Conservation (phyloP, 2,329 filamentous ascomycete species). For the Myriosclerotinia curreyana region DNA sequence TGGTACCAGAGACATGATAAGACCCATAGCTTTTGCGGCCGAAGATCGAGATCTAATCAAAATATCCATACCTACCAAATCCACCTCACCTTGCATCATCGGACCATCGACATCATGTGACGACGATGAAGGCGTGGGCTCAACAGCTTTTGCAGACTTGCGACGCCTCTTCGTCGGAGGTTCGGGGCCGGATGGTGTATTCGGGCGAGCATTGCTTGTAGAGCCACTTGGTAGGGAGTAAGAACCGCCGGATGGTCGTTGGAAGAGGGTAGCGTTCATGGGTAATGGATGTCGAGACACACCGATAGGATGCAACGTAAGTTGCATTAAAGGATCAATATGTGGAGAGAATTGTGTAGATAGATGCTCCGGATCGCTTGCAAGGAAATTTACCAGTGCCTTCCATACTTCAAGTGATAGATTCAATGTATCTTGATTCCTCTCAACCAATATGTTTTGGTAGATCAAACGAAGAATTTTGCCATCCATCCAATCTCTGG, state of each 20-base stretch:
- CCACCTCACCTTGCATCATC: constrained; percentile 96
- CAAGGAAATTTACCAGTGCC: constrained; percentile 68
- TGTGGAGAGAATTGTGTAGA: constrained; percentile 71
- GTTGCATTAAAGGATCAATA: constrained; percentile 74
- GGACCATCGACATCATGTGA: constrained; percentile 95
- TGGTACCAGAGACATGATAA: constrained; percentile 77
- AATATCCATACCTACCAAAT: constrained; percentile 84
- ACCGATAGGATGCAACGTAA: constrained; percentile 88
- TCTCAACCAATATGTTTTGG: constrained; percentile 92
- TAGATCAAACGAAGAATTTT: constrained; percentile 85
- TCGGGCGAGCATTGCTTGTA: constrained; percentile 42
- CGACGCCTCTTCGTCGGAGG: constrained; percentile 71
- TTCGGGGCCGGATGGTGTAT: constrained; percentile 45
- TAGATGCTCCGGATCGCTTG: constrained; percentile 59
- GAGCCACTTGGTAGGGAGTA: constrained; percentile 59
- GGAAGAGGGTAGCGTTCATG: constrained; percentile 86
- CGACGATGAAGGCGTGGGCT: constrained; percentile 58
- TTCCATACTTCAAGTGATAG: constrained; percentile 86
- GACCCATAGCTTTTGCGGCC: constrained; percentile 80
- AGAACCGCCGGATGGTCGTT: constrained; percentile 85
- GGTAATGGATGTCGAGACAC: constrained; percentile 86
- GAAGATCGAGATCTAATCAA: constrained; percentile 87
- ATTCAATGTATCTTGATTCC: constrained; percentile 77
- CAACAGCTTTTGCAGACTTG: constrained; percentile 80
- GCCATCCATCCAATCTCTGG: constrained; percentile 88